phyloP scores from a whole-genome alignment of 2,329 filamentous ascomycete species.

The Colletotrichum sp. region DNA sequence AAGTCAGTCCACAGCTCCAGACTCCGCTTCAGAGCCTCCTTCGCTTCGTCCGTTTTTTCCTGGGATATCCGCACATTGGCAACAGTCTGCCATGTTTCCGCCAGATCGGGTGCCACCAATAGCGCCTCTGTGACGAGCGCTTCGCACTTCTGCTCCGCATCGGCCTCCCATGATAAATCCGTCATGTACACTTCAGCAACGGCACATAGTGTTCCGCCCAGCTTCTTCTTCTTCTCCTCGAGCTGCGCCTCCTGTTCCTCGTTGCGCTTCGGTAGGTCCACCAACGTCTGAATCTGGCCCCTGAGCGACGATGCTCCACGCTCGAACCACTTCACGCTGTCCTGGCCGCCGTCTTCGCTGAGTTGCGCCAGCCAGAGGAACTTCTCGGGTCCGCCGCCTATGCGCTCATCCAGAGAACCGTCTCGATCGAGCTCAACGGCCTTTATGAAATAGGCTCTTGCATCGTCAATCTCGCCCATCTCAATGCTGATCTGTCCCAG shows the following conservation, averaged over 20 bases:
- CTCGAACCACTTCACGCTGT: slow-evolving; percentile 72
- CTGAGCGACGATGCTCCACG: slow-evolving; percentile 76
- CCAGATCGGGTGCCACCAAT: slow-evolving; percentile 77
- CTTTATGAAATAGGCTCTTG: slow-evolving; percentile 72
- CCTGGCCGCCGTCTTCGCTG: slow-evolving; percentile 70
- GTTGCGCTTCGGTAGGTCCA: slow-evolving; percentile 46
- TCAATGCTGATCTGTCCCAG: slow-evolving; percentile 85
- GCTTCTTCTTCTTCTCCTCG: slow-evolving; percentile 76
- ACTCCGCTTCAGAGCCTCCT: slow-evolving; percentile 77
- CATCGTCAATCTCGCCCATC: slow-evolving; percentile 78
- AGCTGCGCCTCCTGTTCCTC: slow-evolving; percentile 46
- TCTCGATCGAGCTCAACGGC: slow-evolving; percentile 80
- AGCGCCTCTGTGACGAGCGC: slow-evolving; percentile 88
- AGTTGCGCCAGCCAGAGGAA: slow-evolving; percentile 95
- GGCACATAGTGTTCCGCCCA: slow-evolving; percentile 91
- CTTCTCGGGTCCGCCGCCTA: slow-evolving; percentile 88
- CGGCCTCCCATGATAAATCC: slow-evolving; percentile 89
- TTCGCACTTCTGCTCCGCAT: slow-evolving; percentile 90
- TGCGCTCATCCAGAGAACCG: slow-evolving; percentile 70
- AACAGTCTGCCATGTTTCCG: slow-evolving; percentile 94
- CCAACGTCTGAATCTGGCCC: slow-evolving; percentile 69
- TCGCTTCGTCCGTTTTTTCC: slow-evolving; percentile 77
- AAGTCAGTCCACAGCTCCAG: slow-evolving; percentile 84
- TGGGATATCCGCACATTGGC: slow-evolving; percentile 95
- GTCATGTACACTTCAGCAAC: slow-evolving; percentile 99